phyloP scores from a whole-genome alignment of 352 stramenopile genomes.

The Aphanomyces stellatus region DNA sequence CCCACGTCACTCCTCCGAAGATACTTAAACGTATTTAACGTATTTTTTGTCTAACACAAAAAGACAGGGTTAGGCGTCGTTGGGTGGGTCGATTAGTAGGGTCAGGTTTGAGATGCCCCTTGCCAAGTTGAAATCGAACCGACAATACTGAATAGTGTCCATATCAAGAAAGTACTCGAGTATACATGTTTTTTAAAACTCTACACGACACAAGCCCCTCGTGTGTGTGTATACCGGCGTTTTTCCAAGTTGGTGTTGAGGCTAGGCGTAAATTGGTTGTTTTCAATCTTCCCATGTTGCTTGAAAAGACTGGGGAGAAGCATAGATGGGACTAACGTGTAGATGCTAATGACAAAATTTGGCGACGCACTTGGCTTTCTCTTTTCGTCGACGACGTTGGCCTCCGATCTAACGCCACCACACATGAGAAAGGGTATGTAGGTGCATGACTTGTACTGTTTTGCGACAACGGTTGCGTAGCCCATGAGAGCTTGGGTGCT shows the following conservation, averaged over 20 bases:
- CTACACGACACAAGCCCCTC: background rate
- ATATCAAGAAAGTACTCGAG: too few relatives aligned
- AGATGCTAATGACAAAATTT: constrained; percentile 9
- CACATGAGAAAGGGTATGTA: too few relatives aligned
- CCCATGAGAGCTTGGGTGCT: constrained; percentile 12
- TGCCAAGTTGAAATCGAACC: too few relatives aligned
- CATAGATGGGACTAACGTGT: background rate
- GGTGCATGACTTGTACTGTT: too few relatives aligned
- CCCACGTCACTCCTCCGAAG: too few relatives aligned
- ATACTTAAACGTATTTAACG: too few relatives aligned
- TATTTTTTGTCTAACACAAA: too few relatives aligned
- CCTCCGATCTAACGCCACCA: too few relatives aligned
- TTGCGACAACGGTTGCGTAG: constrained; percentile 6
- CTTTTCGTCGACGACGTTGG: background rate
- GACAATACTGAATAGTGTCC: too few relatives aligned
- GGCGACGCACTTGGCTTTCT: background rate
- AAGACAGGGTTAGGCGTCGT: too few relatives aligned
- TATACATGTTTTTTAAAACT: background rate
- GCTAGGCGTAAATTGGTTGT: background rate
- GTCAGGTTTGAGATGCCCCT: too few relatives aligned
- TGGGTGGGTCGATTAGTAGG: too few relatives aligned
- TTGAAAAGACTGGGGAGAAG: background rate
- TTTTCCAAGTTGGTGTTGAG: background rate
- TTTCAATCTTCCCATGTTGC: background rate
- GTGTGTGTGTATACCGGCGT: background rate